Base-by-base conservation (phyloP, 208 protist genomes). In the Leptomonas pyrrhocoris region DNA sequence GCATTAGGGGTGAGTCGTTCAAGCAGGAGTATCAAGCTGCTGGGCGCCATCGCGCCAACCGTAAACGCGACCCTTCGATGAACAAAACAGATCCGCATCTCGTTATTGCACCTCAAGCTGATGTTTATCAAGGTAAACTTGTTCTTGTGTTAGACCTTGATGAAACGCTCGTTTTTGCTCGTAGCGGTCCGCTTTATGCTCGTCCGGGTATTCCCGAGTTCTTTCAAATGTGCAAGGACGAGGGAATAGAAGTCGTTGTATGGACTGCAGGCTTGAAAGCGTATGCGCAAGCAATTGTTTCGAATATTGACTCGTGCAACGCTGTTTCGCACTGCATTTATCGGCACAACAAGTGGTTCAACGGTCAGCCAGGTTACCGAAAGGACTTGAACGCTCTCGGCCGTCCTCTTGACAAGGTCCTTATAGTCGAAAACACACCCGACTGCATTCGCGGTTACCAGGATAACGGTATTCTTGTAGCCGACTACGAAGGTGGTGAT, bases 331-430 rank as follows among this genome's bases (percentile, higher is more conserved):
- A 97, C 50, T 97, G 94, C 74, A 96, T 97, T 73, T 97, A 97
- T 61, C 92, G 94, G 40, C 92, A 97, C 83, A 89, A 83, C 65
- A 97, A 96, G 49, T 97, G 94, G 94, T 97, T 97, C 80, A 97
- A 90, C 21, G 92, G 92, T 1, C 90, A 96, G 67, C 82, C 92
- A 31, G 94, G 94, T 13, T 97, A 97, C 83, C 81, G 90, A 38
- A 97, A 97, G 81, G 94, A 97, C 71, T 64, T 97, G 56, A 81
- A 88, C 42, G 83, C 86, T 27, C 83, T 97, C 51, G 89, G 92
- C 30, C 84, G 94, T 12, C 88, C 90, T 30, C 82, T 97, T 19
- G 92, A 97, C 68, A 77, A 74, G 28, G 91, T 95, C 23, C 74
- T 97, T 19, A 97, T 97, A 64, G 90, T 97, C 43, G 94, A 97